These are phyloP conservation scores for Trichoderma pleuroti DNA, from an alignment of 2,329 filamentous ascomycete genomes.

Conservation along the genomic window DNA sequence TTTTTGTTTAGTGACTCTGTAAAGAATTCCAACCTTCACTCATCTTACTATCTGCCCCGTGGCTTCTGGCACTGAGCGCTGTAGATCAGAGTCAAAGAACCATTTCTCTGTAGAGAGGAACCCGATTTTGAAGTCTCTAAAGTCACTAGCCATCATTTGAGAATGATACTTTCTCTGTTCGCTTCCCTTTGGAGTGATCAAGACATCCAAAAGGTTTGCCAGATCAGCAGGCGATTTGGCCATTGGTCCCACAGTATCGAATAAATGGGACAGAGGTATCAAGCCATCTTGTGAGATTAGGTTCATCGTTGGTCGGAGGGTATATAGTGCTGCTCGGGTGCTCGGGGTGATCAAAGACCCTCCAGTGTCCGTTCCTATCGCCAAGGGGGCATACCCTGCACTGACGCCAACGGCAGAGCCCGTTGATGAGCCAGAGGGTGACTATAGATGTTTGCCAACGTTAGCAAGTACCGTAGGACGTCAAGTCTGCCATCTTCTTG, in stretches of 20 bases:
- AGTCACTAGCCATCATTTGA: background rate
- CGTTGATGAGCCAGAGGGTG: background rate
- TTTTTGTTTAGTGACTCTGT: background rate
- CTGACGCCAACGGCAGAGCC: background rate
- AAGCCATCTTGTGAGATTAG: background rate
- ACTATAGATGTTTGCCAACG: background rate
- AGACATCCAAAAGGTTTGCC: background rate
- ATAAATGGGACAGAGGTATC: background rate
- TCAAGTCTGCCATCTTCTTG: background rate
- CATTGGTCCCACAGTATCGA: background rate
- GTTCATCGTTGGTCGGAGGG: background rate
- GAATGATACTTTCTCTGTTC: background rate
- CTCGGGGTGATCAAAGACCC: background rate
- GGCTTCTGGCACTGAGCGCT: background rate
- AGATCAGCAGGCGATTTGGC: background rate
- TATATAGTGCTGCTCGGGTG: background rate
- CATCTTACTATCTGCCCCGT: background rate
- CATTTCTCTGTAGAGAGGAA: background rate
- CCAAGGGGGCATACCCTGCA: background rate
- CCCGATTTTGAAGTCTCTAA: background rate
- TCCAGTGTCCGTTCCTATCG: background rate
- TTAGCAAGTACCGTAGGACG: background rate
- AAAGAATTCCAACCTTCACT: background rate
- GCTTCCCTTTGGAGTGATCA: background rate
- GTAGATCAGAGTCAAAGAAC: background rate